phyloP scores from a whole-genome alignment of 164 flowering plant genomes.

The Pachysandra terminalis region DNA sequence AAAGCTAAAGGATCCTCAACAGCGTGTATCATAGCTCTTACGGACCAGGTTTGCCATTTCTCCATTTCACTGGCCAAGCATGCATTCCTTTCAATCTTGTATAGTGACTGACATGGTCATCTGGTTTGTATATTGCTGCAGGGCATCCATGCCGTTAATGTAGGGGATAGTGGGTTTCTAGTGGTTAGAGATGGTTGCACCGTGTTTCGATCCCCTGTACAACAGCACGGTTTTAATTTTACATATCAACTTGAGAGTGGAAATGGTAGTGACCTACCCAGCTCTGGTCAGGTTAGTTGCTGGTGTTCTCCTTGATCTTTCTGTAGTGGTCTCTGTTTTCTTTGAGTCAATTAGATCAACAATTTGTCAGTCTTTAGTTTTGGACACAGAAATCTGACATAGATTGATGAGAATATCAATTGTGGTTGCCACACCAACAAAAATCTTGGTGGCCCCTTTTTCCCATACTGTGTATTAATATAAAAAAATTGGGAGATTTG shows the following conservation, averaged over 20 bases:
- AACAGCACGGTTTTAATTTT: conserved; percentile 93
- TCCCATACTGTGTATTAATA: too few relatives aligned
- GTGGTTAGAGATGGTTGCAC: conserved; percentile 91
- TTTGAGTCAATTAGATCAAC: too few relatives aligned
- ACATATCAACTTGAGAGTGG: conserved; percentile 89
- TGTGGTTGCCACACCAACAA: too few relatives aligned
- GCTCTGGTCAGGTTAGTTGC: conserved; percentile 81
- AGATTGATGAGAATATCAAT: too few relatives aligned
- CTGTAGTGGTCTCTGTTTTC: not conserved
- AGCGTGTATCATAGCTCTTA: conserved; percentile 91
- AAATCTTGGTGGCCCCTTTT: too few relatives aligned
- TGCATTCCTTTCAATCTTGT: not conserved
- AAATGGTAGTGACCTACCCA: conserved; percentile 66
- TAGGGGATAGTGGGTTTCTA: conserved; percentile 94
- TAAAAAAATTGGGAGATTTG: too few relatives aligned
- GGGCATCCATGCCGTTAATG: conserved; percentile 86
- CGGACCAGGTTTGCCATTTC: conserved; percentile 67
- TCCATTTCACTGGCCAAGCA: not conserved
- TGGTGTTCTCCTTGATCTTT: not conserved
- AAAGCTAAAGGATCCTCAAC: conserved; percentile 92
- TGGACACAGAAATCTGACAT: too few relatives aligned
- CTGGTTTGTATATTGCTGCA: conserved; percentile 29
- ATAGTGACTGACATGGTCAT: not conserved
- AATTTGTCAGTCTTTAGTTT: too few relatives aligned
- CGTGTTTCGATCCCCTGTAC: conserved; percentile 79